Conservation (phyloP, 176 grass and related monocot genomes). For the Pontederia paniculata region DNA sequence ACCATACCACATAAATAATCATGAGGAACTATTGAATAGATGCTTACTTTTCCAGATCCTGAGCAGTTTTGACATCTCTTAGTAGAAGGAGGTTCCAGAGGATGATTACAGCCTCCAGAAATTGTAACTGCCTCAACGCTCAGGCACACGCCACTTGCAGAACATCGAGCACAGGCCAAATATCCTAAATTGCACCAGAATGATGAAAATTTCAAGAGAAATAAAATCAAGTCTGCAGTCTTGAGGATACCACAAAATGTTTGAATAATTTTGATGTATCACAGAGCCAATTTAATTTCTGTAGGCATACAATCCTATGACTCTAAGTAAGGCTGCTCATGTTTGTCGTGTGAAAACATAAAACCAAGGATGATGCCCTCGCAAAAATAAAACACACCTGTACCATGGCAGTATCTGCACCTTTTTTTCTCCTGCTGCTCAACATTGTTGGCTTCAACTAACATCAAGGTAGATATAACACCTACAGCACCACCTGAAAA, state of each 20-base stretch:
- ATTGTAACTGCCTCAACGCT: constrained; percentile 31
- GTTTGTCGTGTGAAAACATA: too few species aligned
- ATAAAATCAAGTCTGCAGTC: too few species aligned
- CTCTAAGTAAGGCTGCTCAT: too few species aligned
- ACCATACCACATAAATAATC: too few species aligned
- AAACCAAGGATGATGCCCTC: too few species aligned
- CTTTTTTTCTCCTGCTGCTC: constrained; percentile 93
- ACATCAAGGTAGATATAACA: constrained; percentile 85
- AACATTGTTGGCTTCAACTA: constrained; percentile 79
- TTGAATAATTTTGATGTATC: too few species aligned
- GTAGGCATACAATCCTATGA: too few species aligned
- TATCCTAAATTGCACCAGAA: constrained; percentile 47
- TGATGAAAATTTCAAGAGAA: background rate
- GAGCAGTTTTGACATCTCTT: constrained; percentile 71
- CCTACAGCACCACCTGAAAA: constrained; percentile 84
- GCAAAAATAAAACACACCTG: constrained; percentile 35
- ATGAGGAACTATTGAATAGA: background rate
- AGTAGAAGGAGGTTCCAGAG: constrained; percentile 27
- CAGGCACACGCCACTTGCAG: constrained; percentile 36
- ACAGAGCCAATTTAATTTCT: too few species aligned
- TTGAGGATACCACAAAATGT: too few species aligned
- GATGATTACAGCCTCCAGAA: constrained; percentile 14
- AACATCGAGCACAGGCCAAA: constrained; percentile 72
- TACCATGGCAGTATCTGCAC: constrained; percentile 86
- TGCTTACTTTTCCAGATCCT: constrained; percentile 66